Evolutionary conservation across 2,329 filamentous ascomycete species (phyloP).

Genomic region (Calycina marina): DNA sequence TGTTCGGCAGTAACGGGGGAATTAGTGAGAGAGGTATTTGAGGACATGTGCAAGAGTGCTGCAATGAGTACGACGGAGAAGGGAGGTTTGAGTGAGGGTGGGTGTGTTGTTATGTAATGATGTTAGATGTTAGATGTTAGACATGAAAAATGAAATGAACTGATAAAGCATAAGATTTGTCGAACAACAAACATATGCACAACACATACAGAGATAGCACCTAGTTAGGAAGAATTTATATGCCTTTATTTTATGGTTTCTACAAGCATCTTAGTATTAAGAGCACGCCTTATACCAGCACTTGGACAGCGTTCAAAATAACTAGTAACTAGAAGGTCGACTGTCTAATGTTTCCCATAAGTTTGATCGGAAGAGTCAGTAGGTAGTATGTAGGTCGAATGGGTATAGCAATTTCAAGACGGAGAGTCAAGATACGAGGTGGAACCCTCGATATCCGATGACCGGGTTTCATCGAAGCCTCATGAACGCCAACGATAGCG

Average conservation of each 20-base stretch:
- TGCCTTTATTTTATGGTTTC: too few relatives aligned
- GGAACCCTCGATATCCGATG: conserved; percentile 11
- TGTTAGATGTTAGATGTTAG: not conserved
- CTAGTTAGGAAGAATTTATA: too few relatives aligned
- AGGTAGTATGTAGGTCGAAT: conserved; percentile 11
- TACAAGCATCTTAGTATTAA: too few relatives aligned
- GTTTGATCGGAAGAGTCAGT: conserved; percentile 13
- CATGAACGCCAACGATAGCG: conserved; percentile 8
- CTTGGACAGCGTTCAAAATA: conserved; percentile 21
- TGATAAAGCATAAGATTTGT: too few relatives aligned
- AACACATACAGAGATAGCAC: too few relatives aligned
- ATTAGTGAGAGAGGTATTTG: conserved; percentile 40
- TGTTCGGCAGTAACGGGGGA: conserved; percentile 47
- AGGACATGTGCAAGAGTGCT: conserved; percentile 45
- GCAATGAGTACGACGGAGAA: conserved; percentile 30
- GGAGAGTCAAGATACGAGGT: conserved; percentile 10
- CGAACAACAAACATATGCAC: too few relatives aligned
- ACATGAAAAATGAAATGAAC: too few relatives aligned
- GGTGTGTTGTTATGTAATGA: conserved; percentile 35
- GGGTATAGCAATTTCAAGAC: conserved; percentile 22
- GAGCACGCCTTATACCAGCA: conserved; percentile 18
- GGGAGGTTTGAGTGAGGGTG: conserved; percentile 35
- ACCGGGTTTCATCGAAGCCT: conserved; percentile 9
- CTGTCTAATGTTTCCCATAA: conserved; percentile 12
- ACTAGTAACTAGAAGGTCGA: conserved; percentile 8